Evolutionary conservation across 306 rosid species (phyloP), one percentile per base, ranked within the genome.

Genomic region (Neltuma alba): DNA sequence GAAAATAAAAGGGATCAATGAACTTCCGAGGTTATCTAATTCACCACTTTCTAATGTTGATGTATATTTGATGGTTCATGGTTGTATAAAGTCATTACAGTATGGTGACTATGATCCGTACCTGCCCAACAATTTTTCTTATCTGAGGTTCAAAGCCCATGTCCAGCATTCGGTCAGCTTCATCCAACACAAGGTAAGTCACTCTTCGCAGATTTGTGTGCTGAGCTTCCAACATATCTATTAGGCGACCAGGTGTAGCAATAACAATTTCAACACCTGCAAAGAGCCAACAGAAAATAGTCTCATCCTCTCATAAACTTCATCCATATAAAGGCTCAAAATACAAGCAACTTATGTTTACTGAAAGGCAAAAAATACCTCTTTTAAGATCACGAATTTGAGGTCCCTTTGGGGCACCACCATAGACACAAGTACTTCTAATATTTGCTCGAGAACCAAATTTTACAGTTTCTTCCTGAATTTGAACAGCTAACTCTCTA

Each of bases 141-240:
- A 95, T 95, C 76, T 95, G 99, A 75, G 99, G 99, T 77, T 95
- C 99, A 87, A 95, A 95, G 70, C 99, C 99, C 99, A 95, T 95
- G 85, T 95, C 99, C 87, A 95, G 86, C 99, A 95, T 95, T 80
- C 99, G 82, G 87, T 95, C 99, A 71, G 99, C 99, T 83, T 95
- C 97, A 82, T 95, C 99, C 79, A 95, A 86, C 52, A 95, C 98
- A 63, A 95, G 96, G 77, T 92, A 92, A 33, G 98, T 95, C 78
- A 95, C 99, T 87, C 99, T 89, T 65, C 90, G 87, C 86, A 95
- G 79, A 87, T 89, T 92, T 28, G 99, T 92, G 82, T 90, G 91
- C 74, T 87, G 94, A 69, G 94, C 95, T 88, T 95, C 99, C 91
- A 95, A 85, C 99, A 95, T 91, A 92, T 95, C 99, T 76, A 95